Evolutionary conservation across 1,284 basidiomycete species (phyloP).

Genomic region (Apiotrichum siamense): DNA sequence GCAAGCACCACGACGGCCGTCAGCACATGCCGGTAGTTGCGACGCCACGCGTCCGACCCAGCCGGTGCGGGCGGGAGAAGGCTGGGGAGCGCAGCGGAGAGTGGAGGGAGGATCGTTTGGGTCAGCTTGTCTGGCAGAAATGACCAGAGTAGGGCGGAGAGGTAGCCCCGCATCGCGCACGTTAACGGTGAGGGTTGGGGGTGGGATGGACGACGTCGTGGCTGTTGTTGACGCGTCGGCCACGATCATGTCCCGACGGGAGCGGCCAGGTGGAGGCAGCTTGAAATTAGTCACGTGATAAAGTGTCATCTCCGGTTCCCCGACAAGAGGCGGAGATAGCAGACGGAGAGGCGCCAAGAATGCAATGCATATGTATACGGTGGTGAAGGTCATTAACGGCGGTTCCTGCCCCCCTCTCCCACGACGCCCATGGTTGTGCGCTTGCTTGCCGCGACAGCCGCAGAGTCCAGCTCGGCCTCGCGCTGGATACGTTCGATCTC

Average conservation of each 20-base stretch:
- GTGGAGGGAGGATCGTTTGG: conserved; percentile 24
- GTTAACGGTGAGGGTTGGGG: no score
- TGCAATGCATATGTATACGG: no score
- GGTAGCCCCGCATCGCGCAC: conserved; percentile 7
- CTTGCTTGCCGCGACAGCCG: conserved; percentile 56
- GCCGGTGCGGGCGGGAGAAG: conserved; percentile 28
- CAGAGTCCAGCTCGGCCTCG: conserved; percentile 80
- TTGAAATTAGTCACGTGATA: no score
- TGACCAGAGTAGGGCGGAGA: conserved; percentile 31
- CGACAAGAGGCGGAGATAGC: no score
- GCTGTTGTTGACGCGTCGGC: no score
- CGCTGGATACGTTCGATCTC: conserved; percentile 78
- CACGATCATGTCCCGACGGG: no score
- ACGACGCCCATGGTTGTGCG: conserved; percentile 24
- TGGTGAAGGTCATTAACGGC: conserved; percentile 4
- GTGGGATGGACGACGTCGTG: no score
- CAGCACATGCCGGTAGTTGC: conserved; percentile 30
- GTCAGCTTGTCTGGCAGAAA: conserved; percentile 35
- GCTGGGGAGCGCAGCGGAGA: conserved; percentile 19
- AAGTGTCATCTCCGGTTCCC: no score
- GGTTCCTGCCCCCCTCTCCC: conserved; percentile 28
- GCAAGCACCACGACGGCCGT: conserved; percentile 56
- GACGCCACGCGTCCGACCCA: conserved; percentile 20
- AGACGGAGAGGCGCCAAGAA: no score
- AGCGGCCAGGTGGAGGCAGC: no score